phyloP scores from a whole-genome alignment of 2,329 filamentous ascomycete genomes.

The Pseudocercospora cruenta region DNA sequence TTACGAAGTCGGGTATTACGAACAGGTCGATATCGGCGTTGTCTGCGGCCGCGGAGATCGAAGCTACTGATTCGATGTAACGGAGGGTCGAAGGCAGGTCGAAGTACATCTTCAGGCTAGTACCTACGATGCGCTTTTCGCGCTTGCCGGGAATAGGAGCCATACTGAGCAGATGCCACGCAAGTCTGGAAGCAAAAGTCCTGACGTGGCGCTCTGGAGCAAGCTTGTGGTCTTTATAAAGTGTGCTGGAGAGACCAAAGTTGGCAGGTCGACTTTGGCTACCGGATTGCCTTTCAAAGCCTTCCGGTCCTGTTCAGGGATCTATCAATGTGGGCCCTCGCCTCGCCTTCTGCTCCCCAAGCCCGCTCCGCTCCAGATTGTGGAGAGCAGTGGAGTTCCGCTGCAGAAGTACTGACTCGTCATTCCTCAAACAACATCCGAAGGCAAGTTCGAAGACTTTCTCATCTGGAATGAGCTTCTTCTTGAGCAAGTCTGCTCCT shows the following conservation, averaged over 20 bases:
- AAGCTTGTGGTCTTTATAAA: background rate
- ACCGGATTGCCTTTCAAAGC: background rate
- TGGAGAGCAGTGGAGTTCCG: background rate
- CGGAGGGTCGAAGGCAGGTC: constrained; percentile 63
- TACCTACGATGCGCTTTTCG: constrained; percentile 68
- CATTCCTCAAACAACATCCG: background rate
- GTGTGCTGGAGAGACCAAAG: background rate
- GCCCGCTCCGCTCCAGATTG: background rate
- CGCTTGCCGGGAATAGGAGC: constrained; percentile 37
- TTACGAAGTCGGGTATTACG: constrained; percentile 76
- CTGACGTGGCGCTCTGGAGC: background rate
- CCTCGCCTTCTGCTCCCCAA: background rate
- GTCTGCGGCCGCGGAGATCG: constrained; percentile 56
- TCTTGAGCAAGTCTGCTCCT: background rate
- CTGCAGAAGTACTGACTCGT: background rate
- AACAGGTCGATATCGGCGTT: constrained; percentile 69
- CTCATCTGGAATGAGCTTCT: background rate
- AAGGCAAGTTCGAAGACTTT: no score
- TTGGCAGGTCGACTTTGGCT: background rate
- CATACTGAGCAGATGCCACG: constrained; percentile 29
- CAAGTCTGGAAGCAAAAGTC: no score
- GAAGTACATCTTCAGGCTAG: constrained; percentile 83
- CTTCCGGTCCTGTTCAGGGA: background rate
- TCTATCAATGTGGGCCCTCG: background rate
- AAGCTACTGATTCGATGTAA: constrained; percentile 48